phyloP scores from a whole-genome alignment of 2,329 filamentous ascomycete species.

The Pestalotiopsis sp. region DNA sequence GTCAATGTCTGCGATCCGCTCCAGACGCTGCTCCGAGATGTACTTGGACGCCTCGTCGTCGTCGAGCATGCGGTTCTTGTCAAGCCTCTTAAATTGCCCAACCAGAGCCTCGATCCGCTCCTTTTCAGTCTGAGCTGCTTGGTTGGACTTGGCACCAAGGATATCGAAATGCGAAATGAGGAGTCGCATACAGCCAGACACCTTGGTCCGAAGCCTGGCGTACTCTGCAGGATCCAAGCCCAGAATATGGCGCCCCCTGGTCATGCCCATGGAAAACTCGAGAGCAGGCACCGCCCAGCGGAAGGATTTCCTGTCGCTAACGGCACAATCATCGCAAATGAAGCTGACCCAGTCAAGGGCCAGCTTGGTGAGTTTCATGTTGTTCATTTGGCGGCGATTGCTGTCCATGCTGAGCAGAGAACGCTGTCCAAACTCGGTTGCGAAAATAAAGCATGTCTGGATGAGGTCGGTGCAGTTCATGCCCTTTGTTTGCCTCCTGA shows the following conservation, averaged over 20 bases:
- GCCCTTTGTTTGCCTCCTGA: slow-evolving; percentile 80
- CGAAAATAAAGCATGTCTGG: slow-evolving; percentile 96
- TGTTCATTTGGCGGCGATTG: slow-evolving; percentile 95
- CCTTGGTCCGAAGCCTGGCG: slow-evolving; percentile 78
- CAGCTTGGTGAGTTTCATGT: slow-evolving; percentile 89
- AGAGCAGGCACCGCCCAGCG: slow-evolving; percentile 95
- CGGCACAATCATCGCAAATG: slow-evolving; percentile 94
- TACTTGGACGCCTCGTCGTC: slow-evolving; percentile 83
- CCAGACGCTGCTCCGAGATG: slow-evolving; percentile 75
- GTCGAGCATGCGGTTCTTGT: slow-evolving; percentile 72
- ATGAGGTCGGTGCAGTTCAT: slow-evolving; percentile 93
- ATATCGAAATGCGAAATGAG: slow-evolving; percentile 99
- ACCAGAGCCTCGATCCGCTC: slow-evolving; percentile 81
- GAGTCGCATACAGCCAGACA: slow-evolving; percentile 95
- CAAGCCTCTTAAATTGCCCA: slow-evolving; percentile 75
- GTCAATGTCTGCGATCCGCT: slow-evolving; percentile 76
- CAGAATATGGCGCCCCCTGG: slow-evolving; percentile 89
- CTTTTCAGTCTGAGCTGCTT: slow-evolving; percentile 92
- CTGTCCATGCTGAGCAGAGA: slow-evolving; percentile 95
- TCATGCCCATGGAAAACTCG: slow-evolving; percentile 98
- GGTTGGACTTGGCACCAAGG: slow-evolving; percentile 91
- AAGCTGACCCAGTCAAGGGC: slow-evolving; percentile 97
- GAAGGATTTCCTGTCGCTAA: slow-evolving; percentile 93
- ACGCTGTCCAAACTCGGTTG: slow-evolving; percentile 97
- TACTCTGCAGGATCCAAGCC: slow-evolving; percentile 89